Percentiles rank a stretch among this genome's conserved stretches.
These are phyloP conservation scores for Stropharia rugosoannulata DNA, from an alignment of 768 basidiomycete species.

Conservation along the genomic window DNA sequence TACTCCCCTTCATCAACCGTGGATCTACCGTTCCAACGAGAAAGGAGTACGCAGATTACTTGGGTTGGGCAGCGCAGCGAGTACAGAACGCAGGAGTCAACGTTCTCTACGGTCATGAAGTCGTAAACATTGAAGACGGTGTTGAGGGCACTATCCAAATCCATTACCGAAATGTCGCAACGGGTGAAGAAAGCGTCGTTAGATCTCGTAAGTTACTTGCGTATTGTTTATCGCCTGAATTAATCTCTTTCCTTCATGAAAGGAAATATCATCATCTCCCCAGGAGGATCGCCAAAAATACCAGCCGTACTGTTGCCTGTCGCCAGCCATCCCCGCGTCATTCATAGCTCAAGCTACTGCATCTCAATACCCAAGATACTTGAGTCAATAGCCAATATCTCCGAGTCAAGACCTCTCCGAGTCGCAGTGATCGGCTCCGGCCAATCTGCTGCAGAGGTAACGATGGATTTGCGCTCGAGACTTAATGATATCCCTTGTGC, in stretches of 20 bases:
- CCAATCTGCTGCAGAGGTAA: slow-evolving; percentile 48
- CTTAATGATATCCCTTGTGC: slow-evolving; percentile 29
- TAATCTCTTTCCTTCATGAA: neutral
- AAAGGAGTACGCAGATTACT: slow-evolving; percentile 54
- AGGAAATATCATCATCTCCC: slow-evolving; percentile 51
- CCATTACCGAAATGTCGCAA: slow-evolving; percentile 31
- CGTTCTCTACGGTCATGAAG: slow-evolving; percentile 45
- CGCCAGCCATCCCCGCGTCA: slow-evolving; percentile 32
- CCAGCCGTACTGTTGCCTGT: slow-evolving; percentile 34
- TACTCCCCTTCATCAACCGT: slow-evolving; percentile 53
- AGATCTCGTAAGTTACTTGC: slow-evolving; percentile 35
- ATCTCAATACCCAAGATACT: slow-evolving; percentile 36
- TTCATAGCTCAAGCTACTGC: slow-evolving; percentile 45
- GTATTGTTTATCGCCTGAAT: neutral
- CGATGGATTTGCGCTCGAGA: slow-evolving; percentile 41
- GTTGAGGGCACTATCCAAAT: slow-evolving; percentile 36
- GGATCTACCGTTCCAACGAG: slow-evolving; percentile 50
- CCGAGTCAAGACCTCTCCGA: slow-evolving; percentile 26
- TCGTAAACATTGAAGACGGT: slow-evolving; percentile 36
- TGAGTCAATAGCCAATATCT: slow-evolving; percentile 19
- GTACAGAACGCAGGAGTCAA: slow-evolving; percentile 42
- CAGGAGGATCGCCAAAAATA: slow-evolving; percentile 46
- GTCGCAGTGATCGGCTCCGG: slow-evolving; percentile 48
- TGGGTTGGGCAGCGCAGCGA: slow-evolving; percentile 47
- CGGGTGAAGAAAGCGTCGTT: slow-evolving; percentile 31